A percentile compares a stretch with the other conserved stretches of the same genome.
Conservation (phyloP, 2,329 filamentous ascomycete genomes). For the Sporothrix dimorphospora region DNA sequence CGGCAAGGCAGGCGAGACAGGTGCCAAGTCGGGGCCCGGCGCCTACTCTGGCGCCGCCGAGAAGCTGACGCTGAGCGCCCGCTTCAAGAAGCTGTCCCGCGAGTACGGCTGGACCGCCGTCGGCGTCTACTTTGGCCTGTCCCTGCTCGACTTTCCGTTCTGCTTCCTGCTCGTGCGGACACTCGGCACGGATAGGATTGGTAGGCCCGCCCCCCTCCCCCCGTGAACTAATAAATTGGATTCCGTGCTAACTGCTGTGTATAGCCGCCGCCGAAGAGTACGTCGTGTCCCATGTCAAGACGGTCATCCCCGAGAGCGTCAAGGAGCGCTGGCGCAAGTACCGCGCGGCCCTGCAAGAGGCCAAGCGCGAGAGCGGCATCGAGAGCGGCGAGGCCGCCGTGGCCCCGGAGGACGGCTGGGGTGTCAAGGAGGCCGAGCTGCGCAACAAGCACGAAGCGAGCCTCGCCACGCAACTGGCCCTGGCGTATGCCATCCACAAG, state of each 20-base stretch:
- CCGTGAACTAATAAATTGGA: too few species aligned
- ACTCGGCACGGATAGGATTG: slow-evolving; percentile 84
- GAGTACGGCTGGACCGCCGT: slow-evolving; percentile 95
- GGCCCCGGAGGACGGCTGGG: slow-evolving; percentile 51
- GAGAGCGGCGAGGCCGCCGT: slow-evolving; percentile 38
- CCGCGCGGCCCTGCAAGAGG: slow-evolving; percentile 52
- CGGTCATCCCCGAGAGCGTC: slow-evolving; percentile 62
- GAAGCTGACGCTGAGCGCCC: slow-evolving; percentile 63
- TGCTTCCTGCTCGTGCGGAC: slow-evolving; percentile 86
- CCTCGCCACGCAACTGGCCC: slow-evolving; percentile 81
- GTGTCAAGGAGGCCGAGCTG: slow-evolving; percentile 65
- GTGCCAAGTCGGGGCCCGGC: not conserved
- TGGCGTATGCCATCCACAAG: slow-evolving; percentile 97
- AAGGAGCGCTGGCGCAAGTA: slow-evolving; percentile 57
- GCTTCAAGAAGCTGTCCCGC: slow-evolving; percentile 79
- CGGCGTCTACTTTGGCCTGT: slow-evolving; percentile 85
- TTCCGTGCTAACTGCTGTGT: not conserved
- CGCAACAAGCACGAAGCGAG: slow-evolving; percentile 69
- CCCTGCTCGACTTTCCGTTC: slow-evolving; percentile 88
- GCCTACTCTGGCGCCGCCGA: slow-evolving; percentile 31
- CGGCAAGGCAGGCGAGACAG: not conserved
- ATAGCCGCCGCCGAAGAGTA: slow-evolving; percentile 67
- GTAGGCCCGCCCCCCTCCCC: slow-evolving; percentile 50
- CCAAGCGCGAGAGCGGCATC: slow-evolving; percentile 50
- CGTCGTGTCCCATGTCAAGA: slow-evolving; percentile 63